Evolutionary conservation across 2,329 filamentous ascomycete species (phyloP), one percentile per base, ranked within the genome.

Genomic region (Colletotrichum truncatum): DNA sequence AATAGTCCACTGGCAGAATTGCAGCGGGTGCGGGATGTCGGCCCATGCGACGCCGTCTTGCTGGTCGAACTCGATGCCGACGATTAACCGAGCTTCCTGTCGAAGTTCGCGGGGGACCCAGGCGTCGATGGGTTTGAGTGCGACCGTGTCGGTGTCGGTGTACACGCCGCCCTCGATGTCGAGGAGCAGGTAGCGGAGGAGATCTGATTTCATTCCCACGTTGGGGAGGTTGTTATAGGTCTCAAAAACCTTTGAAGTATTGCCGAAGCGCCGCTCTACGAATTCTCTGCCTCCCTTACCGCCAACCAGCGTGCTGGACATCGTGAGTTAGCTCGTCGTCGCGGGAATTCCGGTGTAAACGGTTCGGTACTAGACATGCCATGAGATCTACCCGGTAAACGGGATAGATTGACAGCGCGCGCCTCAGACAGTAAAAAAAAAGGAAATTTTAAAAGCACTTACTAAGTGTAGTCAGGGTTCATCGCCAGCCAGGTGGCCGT

Each of bases 111-210:
- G 23, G 1, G 76, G 77, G 9, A 79, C 71, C 60, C 79, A 80
- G 0, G 74, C 71, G 34, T 74, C 71, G 6, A 79, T 74, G 1
- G 76, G 77, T 3, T 68, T 70, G 3, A 78, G 59, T 4, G 77
- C 77, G 9, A 79, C 73, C 4, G 80, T 77, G 25, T 80, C 77
- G 48, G 79, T 76, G 70, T 89, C 87, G 52, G 81, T 83, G 70
- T 93, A 93, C 68, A 95, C 89, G 26, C 92, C 92, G 52, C 92
- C 92, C 68, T 93, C 85, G 16, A 91, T 91, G 56, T 94, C 87
- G 66, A 95, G 83, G 64, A 91, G 87, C 68, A 91, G 82, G 75
- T 91, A 91, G 68, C 89, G 85, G 74, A 91, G 88, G 70, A 91
- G 86, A 75, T 90, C 87, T 58, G 87, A 87, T 73, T 89, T 89